phyloP scores from a whole-genome alignment of 2,329 filamentous ascomycete genomes.

The Penicillium concentricum region DNA sequence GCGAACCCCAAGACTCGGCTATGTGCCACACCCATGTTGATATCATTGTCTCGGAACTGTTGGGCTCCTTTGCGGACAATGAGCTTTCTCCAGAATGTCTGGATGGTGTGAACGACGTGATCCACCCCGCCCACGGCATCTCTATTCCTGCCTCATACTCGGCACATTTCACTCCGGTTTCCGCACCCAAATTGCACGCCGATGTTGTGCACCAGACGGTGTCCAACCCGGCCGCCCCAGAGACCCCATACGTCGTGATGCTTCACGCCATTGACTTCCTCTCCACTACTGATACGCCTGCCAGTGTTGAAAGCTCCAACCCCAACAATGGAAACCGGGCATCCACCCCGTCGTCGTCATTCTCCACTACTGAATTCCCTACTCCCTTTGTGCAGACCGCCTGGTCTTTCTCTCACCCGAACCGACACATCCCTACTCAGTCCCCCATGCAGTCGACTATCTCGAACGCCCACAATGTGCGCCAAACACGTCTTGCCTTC shows the following conservation, averaged over 20 bases:
- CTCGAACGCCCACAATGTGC: slow-evolving; percentile 85
- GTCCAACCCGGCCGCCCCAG: slow-evolving; percentile 70
- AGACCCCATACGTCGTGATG: slow-evolving; percentile 93
- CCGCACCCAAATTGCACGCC: slow-evolving; percentile 78
- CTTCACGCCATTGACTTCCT: slow-evolving; percentile 87
- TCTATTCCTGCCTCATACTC: slow-evolving; percentile 94
- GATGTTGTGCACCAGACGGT: slow-evolving; percentile 68
- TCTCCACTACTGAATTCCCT: slow-evolving; percentile 31
- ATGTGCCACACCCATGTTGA: slow-evolving; percentile 58
- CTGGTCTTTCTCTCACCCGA: slow-evolving; percentile 47
- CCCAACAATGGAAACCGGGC: slow-evolving; percentile 24
- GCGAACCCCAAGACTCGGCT: slow-evolving; percentile 48
- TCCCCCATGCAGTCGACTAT: slow-evolving; percentile 48
- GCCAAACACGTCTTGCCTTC: slow-evolving; percentile 77
- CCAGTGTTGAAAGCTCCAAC: slow-evolving; percentile 16
- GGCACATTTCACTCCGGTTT: slow-evolving; percentile 87
- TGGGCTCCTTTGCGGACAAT: slow-evolving; percentile 93
- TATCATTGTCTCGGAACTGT: slow-evolving; percentile 88
- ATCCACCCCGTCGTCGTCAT: slow-evolving; percentile 30
- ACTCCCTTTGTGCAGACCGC: slow-evolving; percentile 43
- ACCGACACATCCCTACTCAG: slow-evolving; percentile 37
- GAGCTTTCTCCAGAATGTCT: slow-evolving; percentile 95
- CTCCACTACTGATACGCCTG: slow-evolving; percentile 59
- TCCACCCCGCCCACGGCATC: slow-evolving; percentile 78
- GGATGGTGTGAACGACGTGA: slow-evolving; percentile 88